Percentiles rank a stretch among this genome's conserved stretches.
phyloP scores from a whole-genome alignment of 83 land plant genomes.

The Diphasiastrum complanatum region DNA sequence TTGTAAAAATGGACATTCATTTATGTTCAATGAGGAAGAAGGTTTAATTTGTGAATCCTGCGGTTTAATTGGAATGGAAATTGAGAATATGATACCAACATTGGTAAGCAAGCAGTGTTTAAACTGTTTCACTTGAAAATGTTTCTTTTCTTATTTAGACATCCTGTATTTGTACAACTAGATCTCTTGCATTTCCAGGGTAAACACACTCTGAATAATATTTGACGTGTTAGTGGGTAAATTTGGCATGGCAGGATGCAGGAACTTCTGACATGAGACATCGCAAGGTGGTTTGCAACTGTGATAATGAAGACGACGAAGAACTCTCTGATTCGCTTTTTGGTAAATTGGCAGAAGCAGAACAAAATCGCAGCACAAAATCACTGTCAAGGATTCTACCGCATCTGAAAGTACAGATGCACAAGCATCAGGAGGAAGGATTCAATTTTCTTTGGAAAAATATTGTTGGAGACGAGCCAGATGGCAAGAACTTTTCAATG shows the following conservation, averaged over 20 bases:
- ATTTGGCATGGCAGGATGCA: too few relatives aligned
- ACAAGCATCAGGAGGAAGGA: constrained; percentile 57
- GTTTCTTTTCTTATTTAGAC: neutral
- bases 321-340: neutral
- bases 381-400: constrained; percentile 50
- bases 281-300: neutral
- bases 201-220: neutral
- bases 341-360: neutral
- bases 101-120: constrained; percentile 30
- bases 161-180: neutral
- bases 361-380: neutral
- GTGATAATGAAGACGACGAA: neutral
- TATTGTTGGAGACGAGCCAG: constrained; percentile 43
- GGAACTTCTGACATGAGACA: neutral
- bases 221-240: neutral
- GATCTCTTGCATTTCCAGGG: neutral
- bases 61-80: constrained; percentile 33
- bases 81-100: constrained; percentile 30
- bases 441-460: constrained; percentile 69
- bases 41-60: constrained; percentile 53
- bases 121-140: neutral
- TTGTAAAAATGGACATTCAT: constrained; percentile 33
- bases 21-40: constrained; percentile 42
- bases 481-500: constrained; percentile 20
- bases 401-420: constrained; percentile 34